A percentile compares a stretch with the other conserved stretches of the same genome.
These are phyloP conservation scores for Rubia peregrina DNA, from an alignment of 305 asterid species.

Conservation along the genomic window DNA sequence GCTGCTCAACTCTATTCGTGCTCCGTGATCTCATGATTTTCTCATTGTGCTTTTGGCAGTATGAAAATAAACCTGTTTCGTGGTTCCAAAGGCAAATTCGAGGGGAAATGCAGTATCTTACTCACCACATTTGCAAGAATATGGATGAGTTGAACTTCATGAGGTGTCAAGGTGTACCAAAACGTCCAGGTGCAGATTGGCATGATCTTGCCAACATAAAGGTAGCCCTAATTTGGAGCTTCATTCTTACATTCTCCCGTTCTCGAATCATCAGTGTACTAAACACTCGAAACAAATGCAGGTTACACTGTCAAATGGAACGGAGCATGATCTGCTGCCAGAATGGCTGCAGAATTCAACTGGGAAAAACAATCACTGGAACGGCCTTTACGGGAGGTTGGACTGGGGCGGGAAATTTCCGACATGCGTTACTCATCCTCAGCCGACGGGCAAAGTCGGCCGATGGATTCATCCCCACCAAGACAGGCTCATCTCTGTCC, in stretches of 20 bases:
- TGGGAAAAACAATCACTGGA: constrained; percentile 72
- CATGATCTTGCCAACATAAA: constrained; percentile 57
- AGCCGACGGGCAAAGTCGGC: constrained; percentile 71
- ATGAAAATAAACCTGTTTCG: constrained; percentile 46
- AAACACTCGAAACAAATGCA: constrained; percentile 13
- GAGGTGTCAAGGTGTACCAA: constrained; percentile 49
- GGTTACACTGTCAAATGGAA: constrained; percentile 55
- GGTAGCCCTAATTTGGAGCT: constrained; percentile 20
- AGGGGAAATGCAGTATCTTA: constrained; percentile 32
- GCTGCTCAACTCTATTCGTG: not conserved
- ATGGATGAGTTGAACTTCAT: constrained; percentile 61
- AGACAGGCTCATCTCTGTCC: constrained; percentile 64
- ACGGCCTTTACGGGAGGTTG: constrained; percentile 62
- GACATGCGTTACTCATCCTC: constrained; percentile 62
- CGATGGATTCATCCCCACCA: constrained; percentile 77
- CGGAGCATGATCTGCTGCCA: constrained; percentile 49
- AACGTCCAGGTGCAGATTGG: constrained; percentile 60
- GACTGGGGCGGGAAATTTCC: constrained; percentile 75
- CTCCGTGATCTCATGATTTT: not conserved
- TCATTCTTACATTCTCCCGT: too few species aligned
- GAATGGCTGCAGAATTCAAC: constrained; percentile 61
- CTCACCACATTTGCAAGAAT: constrained; percentile 54
- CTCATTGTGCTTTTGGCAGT: constrained; percentile 25
- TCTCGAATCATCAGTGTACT: too few species aligned
- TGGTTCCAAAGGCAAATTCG: constrained; percentile 66